Percentiles rank a stretch among this genome's conserved stretches.
Conservation (phyloP, 805 yeast genomes). For the Wickerhamomyces subpelliculosus region DNA sequence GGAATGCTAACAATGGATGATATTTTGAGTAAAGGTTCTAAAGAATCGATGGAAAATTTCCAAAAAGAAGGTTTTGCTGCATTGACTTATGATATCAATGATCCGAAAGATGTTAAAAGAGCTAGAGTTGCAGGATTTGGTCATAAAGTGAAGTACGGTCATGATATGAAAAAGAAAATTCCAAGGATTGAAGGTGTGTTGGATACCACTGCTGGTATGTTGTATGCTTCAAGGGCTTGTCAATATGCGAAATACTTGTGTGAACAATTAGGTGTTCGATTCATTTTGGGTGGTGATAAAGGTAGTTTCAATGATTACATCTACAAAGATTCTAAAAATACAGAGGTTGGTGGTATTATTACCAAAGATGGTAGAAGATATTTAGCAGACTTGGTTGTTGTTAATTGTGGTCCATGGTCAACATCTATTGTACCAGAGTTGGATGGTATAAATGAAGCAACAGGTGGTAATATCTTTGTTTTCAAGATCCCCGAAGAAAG, state of each 20-base stretch:
- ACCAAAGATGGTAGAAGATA: constrained; percentile 23
- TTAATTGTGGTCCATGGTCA: constrained; percentile 20
- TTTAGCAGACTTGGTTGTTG: constrained; percentile 11
- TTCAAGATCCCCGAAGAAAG: constrained; percentile 30
- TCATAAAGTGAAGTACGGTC: constrained; percentile 7
- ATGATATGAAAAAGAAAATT: neutral
- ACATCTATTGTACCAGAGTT: constrained; percentile 17
- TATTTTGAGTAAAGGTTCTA: too few species aligned
- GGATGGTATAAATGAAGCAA: constrained; percentile 30
- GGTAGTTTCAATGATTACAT: constrained; percentile 22
- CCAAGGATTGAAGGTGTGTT: constrained; percentile 17
- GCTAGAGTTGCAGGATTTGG: constrained; percentile 24
- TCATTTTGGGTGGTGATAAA: constrained; percentile 23
- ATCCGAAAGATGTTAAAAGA: constrained; percentile 20
- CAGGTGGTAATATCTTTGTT: constrained; percentile 29
- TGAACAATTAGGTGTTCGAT: constrained; percentile 26
- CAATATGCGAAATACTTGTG: constrained; percentile 23
- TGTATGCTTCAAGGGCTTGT: constrained; percentile 25
- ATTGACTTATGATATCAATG: constrained; percentile 23
- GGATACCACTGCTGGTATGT: constrained; percentile 24
- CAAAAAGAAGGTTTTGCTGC: constrained; percentile 12
- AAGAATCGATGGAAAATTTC: neutral
- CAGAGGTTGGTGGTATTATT: constrained; percentile 12
- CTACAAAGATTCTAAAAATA: constrained; percentile 6
- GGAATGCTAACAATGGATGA: constrained; percentile 4